Percentiles rank a stretch among this genome's conserved stretches.
Conservation (phyloP, 192 early-diverging fungal species). For the Podila verticillata region DNA sequence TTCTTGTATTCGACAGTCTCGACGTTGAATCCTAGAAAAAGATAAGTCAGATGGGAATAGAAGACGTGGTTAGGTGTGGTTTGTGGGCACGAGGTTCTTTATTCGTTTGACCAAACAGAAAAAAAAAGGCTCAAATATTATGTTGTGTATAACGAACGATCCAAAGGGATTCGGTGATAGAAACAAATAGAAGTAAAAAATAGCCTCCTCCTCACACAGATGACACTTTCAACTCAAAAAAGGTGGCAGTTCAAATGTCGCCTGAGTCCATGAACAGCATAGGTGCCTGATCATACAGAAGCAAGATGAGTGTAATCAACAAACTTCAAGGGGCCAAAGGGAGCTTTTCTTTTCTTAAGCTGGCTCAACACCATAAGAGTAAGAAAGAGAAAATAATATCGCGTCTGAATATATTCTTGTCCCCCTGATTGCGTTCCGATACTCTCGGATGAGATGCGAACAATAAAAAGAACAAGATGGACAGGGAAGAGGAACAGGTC, state of each 20-base stretch:
- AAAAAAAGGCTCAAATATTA: neutral
- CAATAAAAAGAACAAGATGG: neutral
- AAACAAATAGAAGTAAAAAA: constrained; percentile 1
- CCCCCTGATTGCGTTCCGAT: neutral
- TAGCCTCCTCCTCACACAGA: neutral
- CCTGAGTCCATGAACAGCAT: neutral
- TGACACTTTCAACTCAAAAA: neutral
- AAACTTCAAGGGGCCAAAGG: no score
- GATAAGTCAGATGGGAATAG: neutral
- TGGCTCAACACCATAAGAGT: neutral
- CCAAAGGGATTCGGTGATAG: neutral
- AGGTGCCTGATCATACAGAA: neutral
- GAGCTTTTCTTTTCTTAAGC: no score
- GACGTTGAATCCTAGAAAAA: constrained; percentile 88
- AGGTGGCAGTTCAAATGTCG: neutral
- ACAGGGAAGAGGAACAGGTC: no score
- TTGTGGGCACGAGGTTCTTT: no score
- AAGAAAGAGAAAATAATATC: neutral
- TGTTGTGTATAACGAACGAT: neutral
- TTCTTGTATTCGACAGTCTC: constrained; percentile 99
- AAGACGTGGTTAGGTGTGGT: neutral
- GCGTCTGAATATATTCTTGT: neutral
- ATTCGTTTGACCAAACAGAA: no score
- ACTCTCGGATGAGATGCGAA: neutral
- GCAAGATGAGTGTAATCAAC: no score